phyloP scores from a whole-genome alignment of 164 flowering plant species.

The Magnolia officinalis region DNA sequence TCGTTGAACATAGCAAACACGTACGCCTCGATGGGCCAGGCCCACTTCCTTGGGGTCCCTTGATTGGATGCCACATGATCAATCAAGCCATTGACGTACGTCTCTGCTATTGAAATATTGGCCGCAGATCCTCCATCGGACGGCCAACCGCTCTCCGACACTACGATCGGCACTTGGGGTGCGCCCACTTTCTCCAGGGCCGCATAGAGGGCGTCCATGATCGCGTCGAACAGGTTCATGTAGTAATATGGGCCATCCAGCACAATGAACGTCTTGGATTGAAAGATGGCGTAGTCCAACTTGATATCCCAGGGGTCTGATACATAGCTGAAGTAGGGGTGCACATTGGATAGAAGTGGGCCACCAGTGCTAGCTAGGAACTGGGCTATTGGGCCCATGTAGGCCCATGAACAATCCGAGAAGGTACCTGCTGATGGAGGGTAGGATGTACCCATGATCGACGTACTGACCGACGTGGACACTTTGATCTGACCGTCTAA shows the following conservation, averaged over 20 bases:
- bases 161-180: background rate
- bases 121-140: slow-evolving; percentile 7
- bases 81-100: slow-evolving; percentile 4
- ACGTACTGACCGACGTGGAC: slow-evolving; percentile 7
- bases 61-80: background rate
- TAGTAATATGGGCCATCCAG: background rate
- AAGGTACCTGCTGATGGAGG: slow-evolving; percentile 14
- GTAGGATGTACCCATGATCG: background rate
- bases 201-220: slow-evolving; percentile 11
- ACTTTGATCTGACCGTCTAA: slow-evolving; percentile 2
- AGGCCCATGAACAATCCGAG: background rate
- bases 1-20: slow-evolving; percentile 18
- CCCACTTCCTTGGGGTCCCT: slow-evolving; percentile 12
- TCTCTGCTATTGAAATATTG: background rate
- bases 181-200: slow-evolving; percentile 11
- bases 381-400: slow-evolving; percentile 2
- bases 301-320: background rate
- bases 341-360: slow-evolving; percentile 9
- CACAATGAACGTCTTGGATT: background rate
- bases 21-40: slow-evolving; percentile 2
- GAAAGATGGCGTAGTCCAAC: slow-evolving; percentile 3
- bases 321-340: slow-evolving; percentile 7
- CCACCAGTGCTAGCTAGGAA: background rate
- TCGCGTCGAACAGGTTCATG: slow-evolving; percentile 8
- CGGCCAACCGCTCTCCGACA: slow-evolving; percentile 17